phyloP scores from a whole-genome alignment of 176 grass and related monocot genomes.

The Canna indica region DNA sequence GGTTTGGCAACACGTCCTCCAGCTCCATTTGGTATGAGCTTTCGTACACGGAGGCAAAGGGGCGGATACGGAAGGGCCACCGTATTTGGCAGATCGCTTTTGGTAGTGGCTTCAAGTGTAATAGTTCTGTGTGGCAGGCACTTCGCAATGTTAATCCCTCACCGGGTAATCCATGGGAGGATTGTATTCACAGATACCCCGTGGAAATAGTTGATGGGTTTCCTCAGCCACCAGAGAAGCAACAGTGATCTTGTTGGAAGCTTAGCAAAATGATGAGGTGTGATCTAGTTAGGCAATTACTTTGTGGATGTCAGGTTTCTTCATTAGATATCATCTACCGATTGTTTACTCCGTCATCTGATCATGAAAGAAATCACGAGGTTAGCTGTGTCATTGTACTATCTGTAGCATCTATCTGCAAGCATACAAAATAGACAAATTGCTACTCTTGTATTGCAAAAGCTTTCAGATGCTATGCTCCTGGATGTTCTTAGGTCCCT shows the following conservation, averaged over 20 bases:
- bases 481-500: not conserved
- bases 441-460: not conserved
- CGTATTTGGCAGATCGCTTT: constrained; percentile 47
- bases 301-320: not conserved
- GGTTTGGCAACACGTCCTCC: constrained; percentile 46
- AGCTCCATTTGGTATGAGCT: constrained; percentile 52
- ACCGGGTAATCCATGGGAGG: constrained; percentile 33
- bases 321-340: not conserved
- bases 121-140: constrained; percentile 45
- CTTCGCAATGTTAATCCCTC: constrained; percentile 36
- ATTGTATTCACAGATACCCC: constrained; percentile 40
- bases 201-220: constrained; percentile 34
- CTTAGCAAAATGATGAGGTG: not conserved
- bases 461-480: not conserved
- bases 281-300: not conserved
- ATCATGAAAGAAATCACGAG: constrained; percentile 1
- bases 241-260: not conserved
- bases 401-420: not conserved
- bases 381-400: not conserved
- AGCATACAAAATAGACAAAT: not conserved
- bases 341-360: constrained; percentile 4
- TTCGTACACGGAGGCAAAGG: constrained; percentile 37
- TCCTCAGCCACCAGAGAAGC: constrained; percentile 2
- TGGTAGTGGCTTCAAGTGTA: constrained; percentile 50
- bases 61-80: constrained; percentile 33